Evolutionary conservation across 768 basidiomycete genomes (phyloP).

Genomic region (Rickenella mellea): DNA sequence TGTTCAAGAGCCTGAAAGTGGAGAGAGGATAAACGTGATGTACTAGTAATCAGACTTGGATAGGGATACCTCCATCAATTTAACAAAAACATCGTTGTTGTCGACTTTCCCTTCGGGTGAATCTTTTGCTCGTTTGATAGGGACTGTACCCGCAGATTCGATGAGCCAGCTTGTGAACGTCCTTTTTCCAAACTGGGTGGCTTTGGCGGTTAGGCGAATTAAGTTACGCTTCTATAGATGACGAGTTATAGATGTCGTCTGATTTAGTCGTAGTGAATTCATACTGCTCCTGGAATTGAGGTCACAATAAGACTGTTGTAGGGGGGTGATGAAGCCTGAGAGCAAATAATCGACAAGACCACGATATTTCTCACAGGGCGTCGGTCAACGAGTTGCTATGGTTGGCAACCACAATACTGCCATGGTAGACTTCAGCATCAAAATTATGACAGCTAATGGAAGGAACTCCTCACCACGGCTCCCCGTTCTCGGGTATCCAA

Average conservation of each 20-base stretch:
- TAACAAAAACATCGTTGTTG: slow-evolving; percentile 61
- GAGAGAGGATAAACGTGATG: slow-evolving; percentile 2
- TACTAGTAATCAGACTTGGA: slow-evolving; percentile 6
- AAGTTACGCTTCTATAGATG: slow-evolving; percentile 77
- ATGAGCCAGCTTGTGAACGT: slow-evolving; percentile 91
- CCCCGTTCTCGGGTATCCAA: slow-evolving; percentile 60
- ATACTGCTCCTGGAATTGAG: no score
- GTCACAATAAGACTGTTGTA: no score
- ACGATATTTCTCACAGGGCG: slow-evolving; percentile 50
- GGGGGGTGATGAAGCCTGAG: slow-evolving; percentile 53
- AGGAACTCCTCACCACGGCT: slow-evolving; percentile 61
- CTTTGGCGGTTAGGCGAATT: slow-evolving; percentile 79
- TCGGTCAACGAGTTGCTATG: slow-evolving; percentile 84
- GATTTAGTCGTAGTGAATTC: no score
- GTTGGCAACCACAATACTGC: slow-evolving; percentile 76
- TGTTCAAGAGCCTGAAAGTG: slow-evolving; percentile 52
- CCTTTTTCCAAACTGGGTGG: slow-evolving; percentile 72
- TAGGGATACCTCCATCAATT: slow-evolving; percentile 49
- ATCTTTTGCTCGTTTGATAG: slow-evolving; percentile 72
- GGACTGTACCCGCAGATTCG: slow-evolving; percentile 80
- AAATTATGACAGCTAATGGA: not conserved
- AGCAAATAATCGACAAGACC: slow-evolving; percentile 1
- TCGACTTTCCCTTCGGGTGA: slow-evolving; percentile 42
- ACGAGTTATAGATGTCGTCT: no score
- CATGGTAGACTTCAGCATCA: slow-evolving; percentile 1